Percentiles rank a stretch among this genome's conserved stretches.
Conservation (phyloP, 2,329 filamentous ascomycete genomes). For the Neofusicoccum laricinum region DNA sequence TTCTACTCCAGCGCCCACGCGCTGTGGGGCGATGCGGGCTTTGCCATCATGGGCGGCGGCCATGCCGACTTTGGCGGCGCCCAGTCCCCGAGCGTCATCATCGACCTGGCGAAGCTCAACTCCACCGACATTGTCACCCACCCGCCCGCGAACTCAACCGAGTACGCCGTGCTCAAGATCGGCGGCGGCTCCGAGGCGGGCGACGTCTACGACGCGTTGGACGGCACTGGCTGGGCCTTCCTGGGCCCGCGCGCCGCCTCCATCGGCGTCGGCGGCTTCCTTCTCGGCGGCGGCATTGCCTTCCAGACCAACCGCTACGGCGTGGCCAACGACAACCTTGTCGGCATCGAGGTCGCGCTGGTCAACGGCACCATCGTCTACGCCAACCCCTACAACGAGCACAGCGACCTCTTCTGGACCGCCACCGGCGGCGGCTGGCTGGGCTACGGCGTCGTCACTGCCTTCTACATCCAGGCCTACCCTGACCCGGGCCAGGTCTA, state of each 20-base stretch:
- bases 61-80: slow-evolving; percentile 8
- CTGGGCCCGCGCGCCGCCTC: slow-evolving; percentile 26
- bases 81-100: slow-evolving; percentile 11
- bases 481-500: slow-evolving; percentile 8
- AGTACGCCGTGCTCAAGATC: slow-evolving; percentile 2
- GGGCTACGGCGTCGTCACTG: slow-evolving; percentile 44
- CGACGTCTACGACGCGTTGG: slow-evolving; percentile 32
- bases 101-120: not conserved
- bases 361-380: slow-evolving; percentile 37
- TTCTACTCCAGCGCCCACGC: slow-evolving; percentile 10
- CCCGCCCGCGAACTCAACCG: slow-evolving; percentile 1
- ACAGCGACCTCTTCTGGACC: slow-evolving; percentile 35
- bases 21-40: not conserved
- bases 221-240: slow-evolving; percentile 18
- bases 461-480: slow-evolving; percentile 37
- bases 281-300: slow-evolving; percentile 30
- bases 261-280: slow-evolving; percentile 30
- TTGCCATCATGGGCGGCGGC: slow-evolving; percentile 14
- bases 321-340: slow-evolving; percentile 25
- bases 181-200: slow-evolving; percentile 31
- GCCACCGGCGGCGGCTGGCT: slow-evolving; percentile 44
- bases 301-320: slow-evolving; percentile 25
- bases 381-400: slow-evolving; percentile 31
- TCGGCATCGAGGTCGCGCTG: slow-evolving; percentile 35
- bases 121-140: not conserved